Base-by-base conservation (phyloP, 2,329 filamentous ascomycete genomes). In the Arthroderma sp. region DNA sequence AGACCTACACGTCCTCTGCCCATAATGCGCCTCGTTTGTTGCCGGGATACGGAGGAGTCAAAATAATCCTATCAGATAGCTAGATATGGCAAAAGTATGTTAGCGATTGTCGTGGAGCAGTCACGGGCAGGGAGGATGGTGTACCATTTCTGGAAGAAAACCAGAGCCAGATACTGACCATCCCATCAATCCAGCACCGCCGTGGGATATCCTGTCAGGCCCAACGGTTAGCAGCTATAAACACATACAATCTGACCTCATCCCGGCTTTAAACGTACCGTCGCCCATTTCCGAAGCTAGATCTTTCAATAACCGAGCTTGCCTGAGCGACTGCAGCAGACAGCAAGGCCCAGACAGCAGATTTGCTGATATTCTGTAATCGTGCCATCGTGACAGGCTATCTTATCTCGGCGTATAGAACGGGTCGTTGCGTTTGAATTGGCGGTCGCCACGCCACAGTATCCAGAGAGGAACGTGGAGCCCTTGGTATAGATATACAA, bases 1-100 rank as follows among this genome's bases (percentile, higher is more conserved):
- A 51, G 59, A 23, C 37, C 25, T 9, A 67, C 70, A 65, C 71
- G 76, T 74, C 76, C 61, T 90, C 82, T 33, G 85, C 78, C 91
- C 93, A 98, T 64, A 93, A 70, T 54, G 87, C 85, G 60, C 88
- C 88, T 69, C 90, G 83, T 67, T 87, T 84, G 73, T 90, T 90
- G 57, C 93, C 93, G 4, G 90, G 89, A 53, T 84, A 84, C 13
- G 90, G 85, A 9, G 93, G 91, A 1, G 93, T 98, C 58, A 98
- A 81, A 69, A 98, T 87, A 59, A 97, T 69, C 70, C 91, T 89
- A 77, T 97, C 91, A 63, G 90, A 95, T 59, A 96, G 81, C 73
- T 76, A 15, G 15, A 28, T 53, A 53, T 13, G 19, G 23, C 37
- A 55, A 51, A 25, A 44, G 13, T 21, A n/a, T 17, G 54, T 47